phyloP scores from a whole-genome alignment of 2,329 filamentous ascomycete genomes.

The Sporothrix mexicana region DNA sequence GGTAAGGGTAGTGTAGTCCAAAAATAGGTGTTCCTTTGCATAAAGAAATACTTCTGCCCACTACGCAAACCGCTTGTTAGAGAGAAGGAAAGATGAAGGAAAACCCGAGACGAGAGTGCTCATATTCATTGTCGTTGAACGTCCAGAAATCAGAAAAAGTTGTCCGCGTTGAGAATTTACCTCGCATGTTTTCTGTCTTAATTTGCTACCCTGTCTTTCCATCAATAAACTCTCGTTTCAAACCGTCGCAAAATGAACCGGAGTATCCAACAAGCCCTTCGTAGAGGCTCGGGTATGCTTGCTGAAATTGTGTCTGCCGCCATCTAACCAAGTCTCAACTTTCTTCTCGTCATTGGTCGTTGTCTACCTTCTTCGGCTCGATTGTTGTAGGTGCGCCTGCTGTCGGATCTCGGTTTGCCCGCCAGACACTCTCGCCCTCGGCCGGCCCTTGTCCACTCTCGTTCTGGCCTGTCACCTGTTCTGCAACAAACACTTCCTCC shows the following conservation, averaged over 20 bases:
- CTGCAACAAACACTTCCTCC: constrained; percentile 75
- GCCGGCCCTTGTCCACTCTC: constrained; percentile 47
- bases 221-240: background rate
- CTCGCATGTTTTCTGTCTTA: background rate
- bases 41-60: too few relatives aligned
- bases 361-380: background rate
- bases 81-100: too few relatives aligned
- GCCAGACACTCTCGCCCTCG: constrained; percentile 33
- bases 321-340: background rate
- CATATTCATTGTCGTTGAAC: too few relatives aligned
- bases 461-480: background rate
- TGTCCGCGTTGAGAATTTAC: background rate
- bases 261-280: too few relatives aligned
- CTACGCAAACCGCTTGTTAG: too few relatives aligned
- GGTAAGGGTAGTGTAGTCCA: background rate
- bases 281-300: too few relatives aligned
- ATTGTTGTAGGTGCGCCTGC: background rate
- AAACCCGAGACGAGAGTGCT: too few relatives aligned
- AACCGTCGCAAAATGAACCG: too few relatives aligned
- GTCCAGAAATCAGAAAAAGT: background rate
- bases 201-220: background rate
- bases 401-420: constrained; percentile 31
- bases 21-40: too few relatives aligned
- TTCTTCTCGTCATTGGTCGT: background rate
- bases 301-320: too few relatives aligned